Base-by-base conservation (phyloP, 2,329 filamentous ascomycete genomes). In the Fusarium heterosporum region DNA sequence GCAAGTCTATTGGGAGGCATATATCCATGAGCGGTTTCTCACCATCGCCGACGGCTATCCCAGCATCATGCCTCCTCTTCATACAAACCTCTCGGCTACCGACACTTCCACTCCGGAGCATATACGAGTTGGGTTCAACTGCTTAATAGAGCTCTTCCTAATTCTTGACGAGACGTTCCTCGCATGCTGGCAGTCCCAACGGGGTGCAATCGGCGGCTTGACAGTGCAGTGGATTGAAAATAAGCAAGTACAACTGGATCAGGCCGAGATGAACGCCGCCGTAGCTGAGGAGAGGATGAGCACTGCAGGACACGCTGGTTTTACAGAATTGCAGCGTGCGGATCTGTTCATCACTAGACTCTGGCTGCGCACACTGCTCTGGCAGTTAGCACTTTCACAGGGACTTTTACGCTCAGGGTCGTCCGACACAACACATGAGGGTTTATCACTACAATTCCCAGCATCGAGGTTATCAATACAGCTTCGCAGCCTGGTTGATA, bases 1-100 rank as follows among this genome's bases (percentile, higher is more conserved):
- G 62, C 78, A 85, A 4, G 72, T 85, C 1, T 86, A 87, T 71
- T 87, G 85, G 84, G 80, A 85, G 63, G 80, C 80, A 13, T 87
- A 83, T 66, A 84, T 87, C 30, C 84, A 87, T 60, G 85, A 87
- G 69, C 81, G 85, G 16, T 87, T 87, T 69, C 69, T 84, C n/a
- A 82, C 82, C 32, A 81, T 87, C 26, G 76, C 83, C 6, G 80
- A 84, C 38, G 84, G 84, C 41, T 81, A 81, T 7, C 77, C 79
- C 3, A 76, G 76, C 28, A 71, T 75, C 16, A 69, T 81, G 60
- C 67, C 69, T 10, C 75, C 78, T 1, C 74, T 81, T 8, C 55
- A 65, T 16, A 72, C 72, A 1, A 75, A 75, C 6, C 66, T 76
- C 17, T 77, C 77, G 2, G 42, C 71, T 4, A 34, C 68, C 11